Evolutionary conservation across 2,329 filamentous ascomycete genomes (phyloP), one percentile per base, ranked within the genome.

Genomic region (Amphichorda felina): DNA sequence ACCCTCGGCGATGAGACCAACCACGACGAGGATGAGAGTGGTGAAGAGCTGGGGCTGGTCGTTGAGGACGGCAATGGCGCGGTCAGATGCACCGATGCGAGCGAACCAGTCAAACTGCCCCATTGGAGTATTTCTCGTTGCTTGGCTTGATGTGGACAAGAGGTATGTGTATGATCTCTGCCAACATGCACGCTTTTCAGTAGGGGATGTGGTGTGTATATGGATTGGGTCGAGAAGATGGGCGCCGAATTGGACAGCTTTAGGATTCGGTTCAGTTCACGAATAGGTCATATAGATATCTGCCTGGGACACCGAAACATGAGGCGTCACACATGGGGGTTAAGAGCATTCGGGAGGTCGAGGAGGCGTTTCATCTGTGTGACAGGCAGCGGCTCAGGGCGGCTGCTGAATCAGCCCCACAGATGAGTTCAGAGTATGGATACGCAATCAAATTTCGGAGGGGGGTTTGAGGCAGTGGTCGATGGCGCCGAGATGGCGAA

Each of bases 1-100:
- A 38, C 51, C 52, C 44, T 75, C 58, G 8, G 66, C 48, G 40
- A 59, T 60, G 34, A 75, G 45, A 40, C 56, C 56, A 47, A 72
- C 48, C 38, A 76, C 58, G 40, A 71, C 69, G 49, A 73, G 51
- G 42, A 76, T 42, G 40, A 77, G 66, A 42, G 69, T 67, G 43
- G 63, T 70, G 57, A 76, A 75, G 36, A 76, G 59, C 41, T 67
- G 57, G 16, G 72, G 72, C 53, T 77, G 72, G 47, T 76, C 70
- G 57, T 76, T 75, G 50, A 77, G 60, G 36, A 67, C 64, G 43
- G 69, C 70, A 46, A 77, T 68, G 44, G 71, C 72, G 50, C 73
- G 56, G 25, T 62, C 58, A 14, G 72, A 75, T 33, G 72, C 72
- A 53, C 72, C 72, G 45, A 77, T 66, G 40, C 57, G 63, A 46